Evolutionary conservation across 2,329 filamentous ascomycete genomes (phyloP).

Genomic region (Pseudocercospora fijiensis): DNA sequence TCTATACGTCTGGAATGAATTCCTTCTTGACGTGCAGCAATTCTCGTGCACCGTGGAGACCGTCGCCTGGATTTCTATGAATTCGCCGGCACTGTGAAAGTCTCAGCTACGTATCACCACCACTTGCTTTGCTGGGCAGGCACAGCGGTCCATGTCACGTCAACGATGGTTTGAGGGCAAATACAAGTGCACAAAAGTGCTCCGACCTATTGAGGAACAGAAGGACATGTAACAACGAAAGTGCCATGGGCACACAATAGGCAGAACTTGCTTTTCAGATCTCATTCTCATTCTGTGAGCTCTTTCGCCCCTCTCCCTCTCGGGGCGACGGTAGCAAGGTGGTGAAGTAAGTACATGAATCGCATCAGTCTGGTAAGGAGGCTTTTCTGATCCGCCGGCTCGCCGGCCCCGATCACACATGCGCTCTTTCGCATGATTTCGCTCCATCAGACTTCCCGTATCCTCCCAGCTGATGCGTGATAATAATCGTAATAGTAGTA

Average conservation of each 20-base stretch:
- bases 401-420: background rate
- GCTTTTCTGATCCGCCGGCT: background rate
- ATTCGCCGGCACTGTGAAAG: too few relatives aligned
- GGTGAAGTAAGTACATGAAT: background rate
- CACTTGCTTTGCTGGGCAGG: too few relatives aligned
- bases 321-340: background rate
- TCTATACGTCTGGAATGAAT: too few relatives aligned
- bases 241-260: background rate
- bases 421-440: background rate
- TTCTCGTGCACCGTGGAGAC: too few relatives aligned
- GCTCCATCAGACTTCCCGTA: background rate
- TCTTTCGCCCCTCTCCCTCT: background rate
- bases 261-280: background rate
- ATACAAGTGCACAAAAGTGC: too few relatives aligned
- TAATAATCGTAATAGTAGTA: background rate
- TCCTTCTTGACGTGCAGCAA: too few relatives aligned
- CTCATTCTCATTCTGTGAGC: conserved; percentile 4
- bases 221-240: background rate
- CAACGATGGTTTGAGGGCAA: too few relatives aligned
- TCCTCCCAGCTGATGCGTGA: background rate
- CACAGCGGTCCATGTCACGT: too few relatives aligned
- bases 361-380: background rate
- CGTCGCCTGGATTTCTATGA: too few relatives aligned
- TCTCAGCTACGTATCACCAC: too few relatives aligned
- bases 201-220: too few relatives aligned